Conservation (phyloP, 805 yeast species). For the Candida quercuum region DNA sequence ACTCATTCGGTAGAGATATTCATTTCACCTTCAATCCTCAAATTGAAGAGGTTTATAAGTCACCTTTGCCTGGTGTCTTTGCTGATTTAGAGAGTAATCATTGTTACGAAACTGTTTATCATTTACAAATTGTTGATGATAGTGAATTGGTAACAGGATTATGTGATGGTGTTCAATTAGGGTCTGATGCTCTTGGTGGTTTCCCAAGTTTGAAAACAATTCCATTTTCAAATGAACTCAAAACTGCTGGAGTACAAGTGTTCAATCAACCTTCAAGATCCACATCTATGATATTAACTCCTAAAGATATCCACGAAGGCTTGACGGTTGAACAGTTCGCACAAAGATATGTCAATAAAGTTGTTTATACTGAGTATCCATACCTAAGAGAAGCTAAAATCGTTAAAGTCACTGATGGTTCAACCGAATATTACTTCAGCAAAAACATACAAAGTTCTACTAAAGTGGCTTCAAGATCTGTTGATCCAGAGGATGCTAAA, state of each 20-base stretch:
- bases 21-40: constrained; percentile 74
- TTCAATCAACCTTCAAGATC: constrained; percentile 84
- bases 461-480: constrained; percentile 32
- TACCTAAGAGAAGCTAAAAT: constrained; percentile 76
- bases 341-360: constrained; percentile 50
- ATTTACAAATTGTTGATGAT: constrained; percentile 42
- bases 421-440: constrained; percentile 43
- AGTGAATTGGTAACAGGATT: constrained; percentile 47
- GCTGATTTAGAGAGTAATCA: constrained; percentile 74
- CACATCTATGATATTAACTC: constrained; percentile 67
- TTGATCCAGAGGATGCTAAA: constrained; percentile 41
- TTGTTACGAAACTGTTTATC: constrained; percentile 59
- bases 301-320: constrained; percentile 52
- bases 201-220: constrained; percentile 81
- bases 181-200: constrained; percentile 75
- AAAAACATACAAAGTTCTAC: no score
- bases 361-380: constrained; percentile 87
- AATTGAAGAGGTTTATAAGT: constrained; percentile 54
- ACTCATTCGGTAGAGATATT: constrained; percentile 67
- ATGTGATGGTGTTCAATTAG: constrained; percentile 59
- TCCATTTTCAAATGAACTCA: constrained; percentile 50
- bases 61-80: constrained; percentile 76
- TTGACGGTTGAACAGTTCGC: constrained; percentile 60
- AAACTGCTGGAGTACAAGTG: constrained; percentile 60
- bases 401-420: constrained; percentile 52